Percentiles rank a stretch among this genome's conserved stretches.
Evolutionary conservation across 2,329 filamentous ascomycete species (phyloP).

Genomic region (Aspergillus arachidicola): DNA sequence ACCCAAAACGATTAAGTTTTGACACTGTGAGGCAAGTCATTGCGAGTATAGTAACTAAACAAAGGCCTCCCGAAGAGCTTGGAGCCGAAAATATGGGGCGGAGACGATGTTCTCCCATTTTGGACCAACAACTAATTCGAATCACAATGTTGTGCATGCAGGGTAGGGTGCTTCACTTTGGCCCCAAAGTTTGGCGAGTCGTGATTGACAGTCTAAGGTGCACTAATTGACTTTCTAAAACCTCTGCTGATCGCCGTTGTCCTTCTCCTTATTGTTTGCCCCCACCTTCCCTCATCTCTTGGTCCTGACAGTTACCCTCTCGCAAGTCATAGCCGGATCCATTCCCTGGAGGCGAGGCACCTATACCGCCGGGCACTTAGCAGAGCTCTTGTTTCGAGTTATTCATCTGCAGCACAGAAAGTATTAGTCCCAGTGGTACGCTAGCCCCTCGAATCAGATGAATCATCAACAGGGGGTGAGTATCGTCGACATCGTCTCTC

Average conservation of each 20-base stretch:
- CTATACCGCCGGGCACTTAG: background rate
- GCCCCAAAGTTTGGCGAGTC: constrained; percentile 2
- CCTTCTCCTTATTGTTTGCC: constrained; percentile 7
- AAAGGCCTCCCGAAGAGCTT: constrained; percentile 12
- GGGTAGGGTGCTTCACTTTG: constrained; percentile 13
- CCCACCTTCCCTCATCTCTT: background rate
- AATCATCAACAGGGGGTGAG: background rate
- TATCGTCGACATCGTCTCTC: background rate
- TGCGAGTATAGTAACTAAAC: constrained; percentile 10
- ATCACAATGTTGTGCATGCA: constrained; percentile 23
- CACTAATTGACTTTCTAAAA: constrained; percentile 8
- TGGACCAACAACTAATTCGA: constrained; percentile 8
- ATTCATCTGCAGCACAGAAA: background rate
- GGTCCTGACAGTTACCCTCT: background rate
- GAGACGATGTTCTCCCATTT: constrained; percentile 9
- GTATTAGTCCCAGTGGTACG: background rate
- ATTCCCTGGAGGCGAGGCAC: background rate
- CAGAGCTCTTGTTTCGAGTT: background rate
- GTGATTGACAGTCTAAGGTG: constrained; percentile 6
- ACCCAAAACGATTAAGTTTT: constrained; percentile 4
- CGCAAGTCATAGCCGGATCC: background rate
- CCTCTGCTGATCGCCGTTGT: constrained; percentile 15
- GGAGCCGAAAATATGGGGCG: constrained; percentile 16
- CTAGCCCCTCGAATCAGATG: constrained; percentile 2
- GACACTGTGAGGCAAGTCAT: background rate